Percentiles rank a stretch among this genome's conserved stretches.
Conservation (phyloP, 1,284 basidiomycete genomes). For the Melampsora medusae region DNA sequence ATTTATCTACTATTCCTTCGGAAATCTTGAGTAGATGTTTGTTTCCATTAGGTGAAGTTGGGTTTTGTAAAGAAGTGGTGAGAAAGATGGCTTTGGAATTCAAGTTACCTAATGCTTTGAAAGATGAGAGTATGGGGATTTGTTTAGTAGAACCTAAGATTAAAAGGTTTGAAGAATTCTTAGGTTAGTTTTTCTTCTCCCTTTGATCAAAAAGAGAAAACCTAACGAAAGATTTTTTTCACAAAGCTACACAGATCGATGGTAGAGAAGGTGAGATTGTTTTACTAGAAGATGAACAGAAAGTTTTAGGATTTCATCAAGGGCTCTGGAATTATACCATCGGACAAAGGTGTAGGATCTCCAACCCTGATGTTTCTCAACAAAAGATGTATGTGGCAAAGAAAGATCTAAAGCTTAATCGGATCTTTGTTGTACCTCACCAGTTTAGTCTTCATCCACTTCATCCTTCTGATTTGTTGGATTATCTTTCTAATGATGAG, state of each 20-base stretch:
- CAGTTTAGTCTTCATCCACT: constrained; percentile 57
- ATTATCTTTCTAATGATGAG: too few species aligned
- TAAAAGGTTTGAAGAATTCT: constrained; percentile 69
- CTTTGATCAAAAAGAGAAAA: neutral
- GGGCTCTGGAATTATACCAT: constrained; percentile 88
- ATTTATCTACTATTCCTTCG: constrained; percentile 75
- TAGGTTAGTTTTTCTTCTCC: constrained; percentile 60
- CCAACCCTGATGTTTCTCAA: constrained; percentile 59
- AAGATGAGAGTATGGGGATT: constrained; percentile 91
- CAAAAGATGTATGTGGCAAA: constrained; percentile 70
- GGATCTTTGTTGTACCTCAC: constrained; percentile 72
- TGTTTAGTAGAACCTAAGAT: constrained; percentile 82
- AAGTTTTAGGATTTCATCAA: constrained; percentile 64
- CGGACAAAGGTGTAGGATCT: constrained; percentile 71
- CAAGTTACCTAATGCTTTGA: constrained; percentile 70
- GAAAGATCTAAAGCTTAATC: constrained; percentile 67
- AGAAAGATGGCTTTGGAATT: constrained; percentile 71
- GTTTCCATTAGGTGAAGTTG: constrained; percentile 68
- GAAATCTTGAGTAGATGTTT: constrained; percentile 65
- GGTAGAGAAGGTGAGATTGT: constrained; percentile 67
- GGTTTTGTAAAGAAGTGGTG: constrained; percentile 68
- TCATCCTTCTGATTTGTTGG: constrained; percentile 6
- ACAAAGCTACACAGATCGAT: constrained; percentile 71
- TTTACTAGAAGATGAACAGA: constrained; percentile 63
- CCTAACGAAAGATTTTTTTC: neutral